Percentiles rank a stretch among this genome's conserved stretches.
Conservation (phyloP, 805 yeast species). For the Cyberlindnera mrakii region DNA sequence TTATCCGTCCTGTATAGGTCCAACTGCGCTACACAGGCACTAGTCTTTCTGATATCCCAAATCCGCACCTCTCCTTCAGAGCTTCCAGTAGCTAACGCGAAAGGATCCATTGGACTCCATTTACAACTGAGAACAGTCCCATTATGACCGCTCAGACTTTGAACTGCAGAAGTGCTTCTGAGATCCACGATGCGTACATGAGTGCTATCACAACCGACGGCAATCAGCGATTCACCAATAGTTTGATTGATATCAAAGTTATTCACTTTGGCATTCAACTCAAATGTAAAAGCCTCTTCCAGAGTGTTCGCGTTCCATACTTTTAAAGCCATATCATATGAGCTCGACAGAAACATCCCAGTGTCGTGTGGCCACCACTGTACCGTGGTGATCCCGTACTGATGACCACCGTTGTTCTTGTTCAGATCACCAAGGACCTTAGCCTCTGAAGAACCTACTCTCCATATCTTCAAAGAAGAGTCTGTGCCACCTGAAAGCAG, state of each 20-base stretch:
- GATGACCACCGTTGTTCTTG: slow-evolving; percentile 40
- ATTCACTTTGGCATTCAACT: slow-evolving; percentile 56
- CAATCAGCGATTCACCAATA: slow-evolving; percentile 48
- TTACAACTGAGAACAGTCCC: slow-evolving; percentile 49
- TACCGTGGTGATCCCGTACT: slow-evolving; percentile 65
- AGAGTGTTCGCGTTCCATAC: slow-evolving; percentile 75
- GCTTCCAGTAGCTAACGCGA: slow-evolving; percentile 73
- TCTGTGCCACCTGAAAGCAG: slow-evolving; percentile 72
- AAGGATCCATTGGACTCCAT: slow-evolving; percentile 66
- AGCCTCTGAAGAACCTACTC: slow-evolving; percentile 25
- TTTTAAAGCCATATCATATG: slow-evolving; percentile 71
- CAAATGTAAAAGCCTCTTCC: slow-evolving; percentile 61
- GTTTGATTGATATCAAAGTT: slow-evolving; percentile 55
- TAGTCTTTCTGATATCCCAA: slow-evolving; percentile 80
- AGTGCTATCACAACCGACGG: slow-evolving; percentile 66
- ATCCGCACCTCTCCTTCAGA: slow-evolving; percentile 72
- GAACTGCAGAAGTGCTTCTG: slow-evolving; percentile 67
- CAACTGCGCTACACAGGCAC: slow-evolving; percentile 55
- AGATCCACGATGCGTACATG: slow-evolving; percentile 67
- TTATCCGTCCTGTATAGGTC: slow-evolving; percentile 47
- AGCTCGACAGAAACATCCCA: slow-evolving; percentile 78
- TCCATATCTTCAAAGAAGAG: slow-evolving; percentile 64
- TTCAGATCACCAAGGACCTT: slow-evolving; percentile 16
- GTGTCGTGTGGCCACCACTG: slow-evolving; percentile 89
- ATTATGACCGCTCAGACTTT: slow-evolving; percentile 56